Evolutionary conservation across 2,329 filamentous ascomycete genomes (phyloP).

Genomic region (Microsporum ferrugineum): DNA sequence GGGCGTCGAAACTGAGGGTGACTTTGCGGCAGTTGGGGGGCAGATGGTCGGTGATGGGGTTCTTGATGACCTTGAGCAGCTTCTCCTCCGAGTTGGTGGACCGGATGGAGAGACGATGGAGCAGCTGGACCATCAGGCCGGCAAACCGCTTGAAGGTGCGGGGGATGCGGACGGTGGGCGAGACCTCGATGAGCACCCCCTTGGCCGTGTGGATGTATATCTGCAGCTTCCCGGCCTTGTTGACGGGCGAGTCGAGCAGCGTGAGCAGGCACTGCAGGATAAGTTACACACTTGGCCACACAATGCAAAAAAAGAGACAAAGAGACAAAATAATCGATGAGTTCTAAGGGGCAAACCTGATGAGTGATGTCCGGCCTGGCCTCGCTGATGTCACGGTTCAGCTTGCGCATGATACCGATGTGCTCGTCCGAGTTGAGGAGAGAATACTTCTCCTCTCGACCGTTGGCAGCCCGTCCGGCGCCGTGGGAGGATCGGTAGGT

Average conservation of each 20-base stretch:
- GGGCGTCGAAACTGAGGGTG: conserved; percentile 86
- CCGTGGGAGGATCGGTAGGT: conserved; percentile 87
- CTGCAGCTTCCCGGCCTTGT: conserved; percentile 94
- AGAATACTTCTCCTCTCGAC: conserved; percentile 87
- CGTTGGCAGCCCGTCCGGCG: conserved; percentile 32
- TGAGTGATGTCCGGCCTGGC: conserved; percentile 96
- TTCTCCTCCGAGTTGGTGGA: conserved; percentile 97
- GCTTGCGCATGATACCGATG: conserved; percentile 98
- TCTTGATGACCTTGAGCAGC: conserved; percentile 91
- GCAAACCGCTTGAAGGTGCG: conserved; percentile 98
- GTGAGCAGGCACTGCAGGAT: conserved; percentile 75
- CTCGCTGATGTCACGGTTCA: conserved; percentile 97
- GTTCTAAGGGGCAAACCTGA: conserved; percentile 55
- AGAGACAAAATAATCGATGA: not conserved
- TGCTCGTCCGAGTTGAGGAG: conserved; percentile 98
- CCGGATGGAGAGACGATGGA: conserved; percentile 89
- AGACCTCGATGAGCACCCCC: conserved; percentile 94
- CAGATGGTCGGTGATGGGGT: conserved; percentile 92
- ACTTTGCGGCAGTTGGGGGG: conserved; percentile 97
- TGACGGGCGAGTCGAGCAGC: conserved; percentile 92
- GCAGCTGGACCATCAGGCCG: conserved; percentile 93
- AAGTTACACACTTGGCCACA: not conserved
- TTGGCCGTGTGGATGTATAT: conserved; percentile 98
- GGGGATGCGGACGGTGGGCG: conserved; percentile 92
- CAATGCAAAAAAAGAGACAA: not conserved